Evolutionary conservation across 73 alveolate species (phyloP).

Genomic region (Blepharisma japonicum): DNA sequence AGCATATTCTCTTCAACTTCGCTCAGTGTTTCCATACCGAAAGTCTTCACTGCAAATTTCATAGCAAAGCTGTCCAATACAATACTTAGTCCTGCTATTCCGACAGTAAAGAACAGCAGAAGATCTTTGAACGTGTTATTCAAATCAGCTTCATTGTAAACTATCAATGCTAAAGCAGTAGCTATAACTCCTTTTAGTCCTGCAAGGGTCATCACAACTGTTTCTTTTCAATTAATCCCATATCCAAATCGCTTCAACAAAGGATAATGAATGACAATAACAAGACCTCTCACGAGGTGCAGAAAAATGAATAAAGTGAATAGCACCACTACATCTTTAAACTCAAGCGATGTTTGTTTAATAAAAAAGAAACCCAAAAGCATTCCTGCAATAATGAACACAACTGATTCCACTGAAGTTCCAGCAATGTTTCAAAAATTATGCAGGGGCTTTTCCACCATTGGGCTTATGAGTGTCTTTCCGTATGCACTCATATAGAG

Average conservation of each 20-base stretch:
- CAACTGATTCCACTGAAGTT: slow-evolving; percentile 51
- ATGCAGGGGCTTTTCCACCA: slow-evolving; percentile 54
- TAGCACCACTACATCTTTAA: slow-evolving; percentile 43
- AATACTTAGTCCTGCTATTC: slow-evolving; percentile 57
- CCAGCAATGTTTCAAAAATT: slow-evolving; percentile 54
- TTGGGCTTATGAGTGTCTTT: slow-evolving; percentile 48
- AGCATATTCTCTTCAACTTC: slow-evolving; percentile 24
- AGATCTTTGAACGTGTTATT: slow-evolving; percentile 47
- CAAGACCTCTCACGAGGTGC: slow-evolving; percentile 48
- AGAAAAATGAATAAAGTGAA: slow-evolving; percentile 57
- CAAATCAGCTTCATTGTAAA: slow-evolving; percentile 45
- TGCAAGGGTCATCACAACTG: slow-evolving; percentile 48
- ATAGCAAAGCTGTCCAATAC: slow-evolving; percentile 17
- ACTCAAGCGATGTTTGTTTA: slow-evolving; percentile 31
- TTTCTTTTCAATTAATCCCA: slow-evolving; percentile 49
- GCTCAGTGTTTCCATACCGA: slow-evolving; percentile 1
- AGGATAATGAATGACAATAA: slow-evolving; percentile 42
- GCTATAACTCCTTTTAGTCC: slow-evolving; percentile 75
- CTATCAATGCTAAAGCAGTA: slow-evolving; percentile 62
- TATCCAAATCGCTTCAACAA: slow-evolving; percentile 52
- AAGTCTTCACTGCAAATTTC: slow-evolving; percentile 11
- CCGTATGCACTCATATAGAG: slow-evolving; percentile 64
- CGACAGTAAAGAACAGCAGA: slow-evolving; percentile 60
- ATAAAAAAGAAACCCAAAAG: slow-evolving; percentile 49
- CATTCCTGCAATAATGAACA: slow-evolving; percentile 60